These are phyloP conservation scores for Tripterygium wilfordii DNA, from an alignment of 177 flowering plant genomes.

Conservation along the genomic window DNA sequence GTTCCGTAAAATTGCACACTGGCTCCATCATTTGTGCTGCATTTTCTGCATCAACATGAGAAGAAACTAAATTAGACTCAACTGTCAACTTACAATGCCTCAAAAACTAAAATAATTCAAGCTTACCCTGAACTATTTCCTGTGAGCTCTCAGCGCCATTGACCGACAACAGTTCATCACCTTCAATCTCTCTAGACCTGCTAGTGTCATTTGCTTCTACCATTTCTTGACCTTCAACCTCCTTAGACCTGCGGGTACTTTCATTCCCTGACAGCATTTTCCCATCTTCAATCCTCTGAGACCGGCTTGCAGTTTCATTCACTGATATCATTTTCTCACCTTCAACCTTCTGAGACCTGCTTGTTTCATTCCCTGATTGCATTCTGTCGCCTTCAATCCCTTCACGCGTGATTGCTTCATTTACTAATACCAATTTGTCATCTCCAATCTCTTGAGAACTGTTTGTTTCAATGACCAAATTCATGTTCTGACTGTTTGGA, in stretches of 20 bases:
- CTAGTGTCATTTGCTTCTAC: too few species aligned
- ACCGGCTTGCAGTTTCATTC: too few species aligned
- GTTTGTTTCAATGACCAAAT: neutral
- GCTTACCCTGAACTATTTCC: slow-evolving; percentile 2
- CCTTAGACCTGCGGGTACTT: too few species aligned
- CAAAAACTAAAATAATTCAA: neutral
- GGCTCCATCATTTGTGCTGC: slow-evolving; percentile 11
- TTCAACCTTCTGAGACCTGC: slow-evolving; percentile 1
- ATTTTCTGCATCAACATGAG: slow-evolving; percentile 10
- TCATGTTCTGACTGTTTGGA: neutral
- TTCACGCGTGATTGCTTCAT: neutral
- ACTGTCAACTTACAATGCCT: too few species aligned
- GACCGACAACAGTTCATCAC: too few species aligned
- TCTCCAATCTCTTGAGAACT: too few species aligned
- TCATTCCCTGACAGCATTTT: too few species aligned
- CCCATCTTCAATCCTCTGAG: too few species aligned
- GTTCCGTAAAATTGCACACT: slow-evolving; percentile 30
- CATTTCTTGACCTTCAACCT: too few species aligned
- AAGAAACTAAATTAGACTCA: slow-evolving; percentile 4
- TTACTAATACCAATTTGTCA: neutral
- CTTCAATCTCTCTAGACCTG: too few species aligned
- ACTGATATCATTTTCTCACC: too few species aligned
- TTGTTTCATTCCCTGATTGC: neutral
- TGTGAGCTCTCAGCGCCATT: slow-evolving; percentile 10
- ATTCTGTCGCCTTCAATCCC: neutral